Base-by-base conservation (phyloP, 2,329 filamentous ascomycete species). In the Ophiostoma populinum region DNA sequence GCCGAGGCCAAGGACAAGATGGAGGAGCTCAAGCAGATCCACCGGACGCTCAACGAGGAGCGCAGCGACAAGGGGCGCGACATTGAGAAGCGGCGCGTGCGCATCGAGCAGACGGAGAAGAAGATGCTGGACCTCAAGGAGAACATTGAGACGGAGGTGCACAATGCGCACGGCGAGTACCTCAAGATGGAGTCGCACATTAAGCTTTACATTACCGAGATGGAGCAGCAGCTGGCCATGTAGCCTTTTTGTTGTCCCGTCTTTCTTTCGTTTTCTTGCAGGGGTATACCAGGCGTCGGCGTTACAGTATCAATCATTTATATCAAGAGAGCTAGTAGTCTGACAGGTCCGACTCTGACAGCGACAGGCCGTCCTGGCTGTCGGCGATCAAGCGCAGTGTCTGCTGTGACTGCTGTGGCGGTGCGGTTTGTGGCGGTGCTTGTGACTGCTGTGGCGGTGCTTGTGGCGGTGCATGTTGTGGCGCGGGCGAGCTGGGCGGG, bases 111-210 rank as follows among this genome's bases (percentile, higher is more conserved):
- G 61, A 93, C 83, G 7, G 87, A 95, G 67, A 95, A 95, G 62
- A 95, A 95, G 86, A 98, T 95, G 87, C 75, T 80, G 32, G 90
- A 98, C 55, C 67, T 98, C 46, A 95, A 94, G 52, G 90, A 95
- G 54, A 92, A 90, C 48, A 93, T 98, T 43, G 87, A 95, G 52
- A 86, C 78, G 42, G 90, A 98, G 56, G 78, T 95, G 7, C 81
- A 90, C 51, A 73, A 71, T 37, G 85, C 90, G 1, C 75, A 92
- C 47, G 86, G 92, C 45, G 83, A 95, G 61, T 98, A 93, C 56
- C 68, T 92, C 52, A 94, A 94, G 71, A 79, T 98, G 73, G 87
- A 95, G 55, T 78, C 83, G 24, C 90, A 98, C 52, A 92, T 98
- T 55, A 87, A 86, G 57, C 65, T 95, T 42, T 98, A 98, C 62